Evolutionary conservation across 257 asterid genomes (phyloP).

Genomic region (Scutellaria baicalensis): DNA sequence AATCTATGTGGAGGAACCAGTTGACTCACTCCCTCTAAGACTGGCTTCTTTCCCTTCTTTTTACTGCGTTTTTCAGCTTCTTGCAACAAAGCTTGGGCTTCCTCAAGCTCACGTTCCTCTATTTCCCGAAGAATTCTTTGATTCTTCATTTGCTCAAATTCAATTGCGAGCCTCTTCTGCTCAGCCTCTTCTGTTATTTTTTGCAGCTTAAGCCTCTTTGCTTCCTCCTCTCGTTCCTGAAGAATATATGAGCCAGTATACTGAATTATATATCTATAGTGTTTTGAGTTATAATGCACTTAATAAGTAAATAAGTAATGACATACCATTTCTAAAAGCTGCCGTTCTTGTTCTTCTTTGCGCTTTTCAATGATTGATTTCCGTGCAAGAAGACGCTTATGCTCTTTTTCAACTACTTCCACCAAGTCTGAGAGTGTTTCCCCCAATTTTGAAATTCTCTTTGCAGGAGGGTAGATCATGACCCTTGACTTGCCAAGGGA

Average conservation of each 20-base stretch:
- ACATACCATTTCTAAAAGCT: slow-evolving; percentile 79
- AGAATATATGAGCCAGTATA: not conserved
- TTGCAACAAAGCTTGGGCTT: slow-evolving; percentile 59
- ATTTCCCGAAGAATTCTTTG: slow-evolving; percentile 78
- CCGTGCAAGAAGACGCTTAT: slow-evolving; percentile 86
- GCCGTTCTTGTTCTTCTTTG: slow-evolving; percentile 95
- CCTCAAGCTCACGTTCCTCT: slow-evolving; percentile 85
- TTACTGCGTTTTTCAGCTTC: slow-evolving; percentile 29
- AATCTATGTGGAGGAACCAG: not conserved
- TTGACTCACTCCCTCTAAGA: slow-evolving; percentile 67
- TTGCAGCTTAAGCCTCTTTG: slow-evolving; percentile 61
- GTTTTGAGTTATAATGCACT: not conserved
- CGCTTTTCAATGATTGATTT: slow-evolving; percentile 46
- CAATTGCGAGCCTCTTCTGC: slow-evolving; percentile 18
- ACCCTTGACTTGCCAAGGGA: slow-evolving; percentile 29
- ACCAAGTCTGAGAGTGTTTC: slow-evolving; percentile 48
- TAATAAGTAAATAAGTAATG: not conserved
- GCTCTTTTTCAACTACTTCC: slow-evolving; percentile 78
- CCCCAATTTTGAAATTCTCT: slow-evolving; percentile 41
- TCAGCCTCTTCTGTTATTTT: slow-evolving; percentile 44
- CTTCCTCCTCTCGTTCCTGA: slow-evolving; percentile 90
- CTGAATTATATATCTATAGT: not conserved
- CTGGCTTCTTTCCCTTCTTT: slow-evolving; percentile 74
- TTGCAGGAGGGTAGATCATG: slow-evolving; percentile 52
- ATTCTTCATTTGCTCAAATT: slow-evolving; percentile 67